Base-by-base conservation (phyloP, 805 yeast species). In the Komagataella pastoris region DNA sequence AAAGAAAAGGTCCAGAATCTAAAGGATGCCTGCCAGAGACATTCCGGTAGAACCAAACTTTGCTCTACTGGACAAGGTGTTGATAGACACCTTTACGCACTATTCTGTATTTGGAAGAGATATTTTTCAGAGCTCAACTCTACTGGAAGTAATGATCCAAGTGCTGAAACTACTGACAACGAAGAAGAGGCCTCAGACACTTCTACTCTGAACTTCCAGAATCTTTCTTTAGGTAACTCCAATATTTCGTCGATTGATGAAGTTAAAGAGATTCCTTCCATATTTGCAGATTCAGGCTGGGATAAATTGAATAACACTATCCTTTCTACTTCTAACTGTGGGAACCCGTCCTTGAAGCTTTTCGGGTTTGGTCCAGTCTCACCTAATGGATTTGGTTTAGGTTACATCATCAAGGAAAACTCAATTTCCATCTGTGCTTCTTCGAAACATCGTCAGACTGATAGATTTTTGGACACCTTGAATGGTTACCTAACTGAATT, bases 281-380 rank as follows among this genome's bases (percentile, higher is more conserved):
- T 89, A 12, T 89, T 88, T 67, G 84, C 86, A 1, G 96, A 89
- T 65, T 71, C 79, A 7, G 95, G 96, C 24, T 89, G 97, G 97
- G 88, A 83, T 59, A 79, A 81, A 61, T 68, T 89, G 54, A 88
- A 88, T 66, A 85, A 82, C 57, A 84, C 91, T 4, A 76, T 88
- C 18, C 70, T 89, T 23, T 85, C 95, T 12, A 85, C 93, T 4
- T 81, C 90, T 17, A 89, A 89, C 65, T 89, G 97, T 69, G 97
- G 97, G 44, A 89, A 89, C 63, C 95, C 96, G 5, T 85, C 96
- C 1, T 72, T 89, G 53, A 81, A 85, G 55, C 72, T 84, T 49
- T 89, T 89, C 70, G 97, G 97, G 0, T 89, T 89, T 61, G 95
- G 96, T 3, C 97, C 97, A 2, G 90, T 88, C 1, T 74, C 85